phyloP scores from a whole-genome alignment of 805 yeast genomes.

The Schwanniomyces pseudopolymorphus region DNA sequence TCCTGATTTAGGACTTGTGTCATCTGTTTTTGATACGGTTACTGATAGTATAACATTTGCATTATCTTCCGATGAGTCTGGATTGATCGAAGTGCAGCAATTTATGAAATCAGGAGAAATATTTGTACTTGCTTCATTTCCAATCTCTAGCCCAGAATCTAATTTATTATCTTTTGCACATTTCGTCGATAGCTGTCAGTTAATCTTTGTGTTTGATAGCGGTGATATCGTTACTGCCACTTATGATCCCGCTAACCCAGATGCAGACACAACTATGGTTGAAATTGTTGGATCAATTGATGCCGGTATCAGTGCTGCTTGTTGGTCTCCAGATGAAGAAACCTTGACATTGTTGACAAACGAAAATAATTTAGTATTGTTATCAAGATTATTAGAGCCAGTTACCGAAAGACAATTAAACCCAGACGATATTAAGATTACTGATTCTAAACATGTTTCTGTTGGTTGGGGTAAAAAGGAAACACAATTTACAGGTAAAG shows the following conservation, averaged over 20 bases:
- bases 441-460: conserved; percentile 77
- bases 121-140: conserved; percentile 60
- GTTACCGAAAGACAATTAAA: conserved; percentile 61
- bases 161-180: conserved; percentile 57
- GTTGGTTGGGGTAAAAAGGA: conserved; percentile 99
- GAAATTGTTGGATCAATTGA: conserved; percentile 87
- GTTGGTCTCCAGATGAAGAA: conserved; percentile 93
- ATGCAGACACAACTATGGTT: conserved; percentile 54
- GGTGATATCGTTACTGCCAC: conserved; percentile 78
- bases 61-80: conserved; percentile 52
- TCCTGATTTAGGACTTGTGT: conserved; percentile 60
- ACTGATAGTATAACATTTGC: conserved; percentile 71
- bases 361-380: conserved; percentile 58
- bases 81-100: conserved; percentile 73
- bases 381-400: conserved; percentile 79
- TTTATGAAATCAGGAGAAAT: conserved; percentile 63
- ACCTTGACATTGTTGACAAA: conserved; percentile 66
- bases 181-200: conserved; percentile 65
- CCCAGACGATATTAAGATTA: conserved; percentile 57
- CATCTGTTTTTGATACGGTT: conserved; percentile 67
- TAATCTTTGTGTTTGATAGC: conserved; percentile 63
- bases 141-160: conserved; percentile 36
- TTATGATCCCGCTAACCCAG: conserved; percentile 49
- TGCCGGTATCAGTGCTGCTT: conserved; percentile 66
- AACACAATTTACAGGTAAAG: conserved; percentile 94